These are phyloP conservation scores for Pseudisothecium myosuroides DNA, from an alignment of 225 moss, liverwort and hornwort species.

Conservation along the genomic window DNA sequence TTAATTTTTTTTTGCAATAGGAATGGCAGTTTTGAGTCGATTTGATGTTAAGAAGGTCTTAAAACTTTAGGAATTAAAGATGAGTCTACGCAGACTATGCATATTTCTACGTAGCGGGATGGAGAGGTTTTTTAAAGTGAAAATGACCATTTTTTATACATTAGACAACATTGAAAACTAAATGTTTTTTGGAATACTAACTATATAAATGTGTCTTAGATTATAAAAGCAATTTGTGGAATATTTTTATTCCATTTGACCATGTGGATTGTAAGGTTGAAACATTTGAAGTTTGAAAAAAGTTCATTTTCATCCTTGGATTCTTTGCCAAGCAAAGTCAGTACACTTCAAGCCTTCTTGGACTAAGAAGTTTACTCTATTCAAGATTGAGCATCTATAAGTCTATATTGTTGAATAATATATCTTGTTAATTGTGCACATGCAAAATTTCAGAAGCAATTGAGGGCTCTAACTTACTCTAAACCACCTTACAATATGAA, in stretches of 20 bases:
- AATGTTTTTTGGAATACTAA: neutral
- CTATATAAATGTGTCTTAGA: neutral
- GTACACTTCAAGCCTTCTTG: neutral
- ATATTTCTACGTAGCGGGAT: neutral
- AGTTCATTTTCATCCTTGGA: neutral
- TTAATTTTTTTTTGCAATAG: no score
- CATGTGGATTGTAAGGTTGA: accelerated
- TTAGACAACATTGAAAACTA: neutral
- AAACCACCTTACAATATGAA: neutral
- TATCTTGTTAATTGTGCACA: neutral
- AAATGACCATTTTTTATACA: neutral
- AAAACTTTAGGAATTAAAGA: accelerated
- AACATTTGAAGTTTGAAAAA: neutral
- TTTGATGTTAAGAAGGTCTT: neutral
- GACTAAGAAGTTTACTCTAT: neutral
- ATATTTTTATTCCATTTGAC: neutral
- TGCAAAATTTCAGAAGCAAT: neutral
- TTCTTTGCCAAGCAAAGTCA: neutral
- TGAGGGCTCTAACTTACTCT: neutral
- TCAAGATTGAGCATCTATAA: neutral
- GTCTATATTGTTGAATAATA: neutral
- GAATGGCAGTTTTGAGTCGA: neutral
- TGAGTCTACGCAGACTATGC: neutral
- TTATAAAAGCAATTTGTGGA: neutral
- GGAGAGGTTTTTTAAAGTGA: neutral